Conservation (phyloP, 2,329 filamentous ascomycete genomes). For the Pyrenochaeta sp. region DNA sequence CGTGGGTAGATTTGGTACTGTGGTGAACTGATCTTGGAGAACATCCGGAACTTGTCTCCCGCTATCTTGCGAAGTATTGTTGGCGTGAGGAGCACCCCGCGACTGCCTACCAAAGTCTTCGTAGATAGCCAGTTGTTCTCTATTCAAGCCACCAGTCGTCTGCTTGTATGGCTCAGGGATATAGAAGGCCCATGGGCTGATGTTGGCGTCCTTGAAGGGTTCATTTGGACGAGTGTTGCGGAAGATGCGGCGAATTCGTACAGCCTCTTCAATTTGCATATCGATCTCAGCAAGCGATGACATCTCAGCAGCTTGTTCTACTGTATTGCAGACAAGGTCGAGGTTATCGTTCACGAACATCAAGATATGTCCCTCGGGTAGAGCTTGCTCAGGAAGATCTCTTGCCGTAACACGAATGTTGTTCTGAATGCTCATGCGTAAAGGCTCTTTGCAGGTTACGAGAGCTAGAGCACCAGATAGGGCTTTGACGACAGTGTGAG, state of each 20-base stretch:
- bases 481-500: slow-evolving; percentile 93
- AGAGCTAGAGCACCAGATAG: slow-evolving; percentile 92
- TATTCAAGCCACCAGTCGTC: slow-evolving; percentile 81
- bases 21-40: slow-evolving; percentile 67
- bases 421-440: slow-evolving; percentile 96
- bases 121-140: slow-evolving; percentile 94
- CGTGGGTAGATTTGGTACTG: slow-evolving; percentile 68
- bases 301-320: slow-evolving; percentile 94
- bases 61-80: slow-evolving; percentile 65
- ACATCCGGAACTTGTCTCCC: slow-evolving; percentile 69
- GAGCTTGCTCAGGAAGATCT: slow-evolving; percentile 70
- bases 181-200: slow-evolving; percentile 91
- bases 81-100: slow-evolving; percentile 67
- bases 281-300: slow-evolving; percentile 94
- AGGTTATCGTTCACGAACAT: slow-evolving; percentile 99
- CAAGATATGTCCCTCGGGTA: slow-evolving; percentile 93
- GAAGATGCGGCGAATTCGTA: slow-evolving; percentile 80
- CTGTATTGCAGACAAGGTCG: slow-evolving; percentile 89
- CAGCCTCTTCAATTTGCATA: slow-evolving; percentile 83
- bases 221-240: slow-evolving; percentile 79
- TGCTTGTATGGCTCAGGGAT: slow-evolving; percentile 95
- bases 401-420: slow-evolving; percentile 88
- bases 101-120: slow-evolving; percentile 93
- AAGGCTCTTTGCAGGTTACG: slow-evolving; percentile 97
- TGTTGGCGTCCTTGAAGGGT: slow-evolving; percentile 79